Percentiles rank a stretch among this genome's conserved stretches.
Conservation (phyloP, 2,329 filamentous ascomycete genomes). For the Nemania sp. region DNA sequence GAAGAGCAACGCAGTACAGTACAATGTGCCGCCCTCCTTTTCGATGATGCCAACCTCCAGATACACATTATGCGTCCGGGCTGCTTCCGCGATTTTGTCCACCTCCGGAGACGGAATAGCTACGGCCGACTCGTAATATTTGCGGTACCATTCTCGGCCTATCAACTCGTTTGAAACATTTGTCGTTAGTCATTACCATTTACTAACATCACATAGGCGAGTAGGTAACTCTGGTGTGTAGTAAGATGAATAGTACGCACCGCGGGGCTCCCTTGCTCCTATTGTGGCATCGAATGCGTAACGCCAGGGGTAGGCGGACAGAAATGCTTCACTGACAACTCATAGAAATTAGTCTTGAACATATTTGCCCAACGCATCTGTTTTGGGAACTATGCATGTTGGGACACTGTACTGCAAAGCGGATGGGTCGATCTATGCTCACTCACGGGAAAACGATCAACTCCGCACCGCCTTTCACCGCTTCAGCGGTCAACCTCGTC, state of each 20-base stretch:
- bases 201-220: background rate
- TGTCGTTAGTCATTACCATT: constrained; percentile 10
- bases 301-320: constrained; percentile 58
- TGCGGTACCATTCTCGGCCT: constrained; percentile 58
- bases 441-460: constrained; percentile 57
- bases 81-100: constrained; percentile 51
- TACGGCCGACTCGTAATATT: constrained; percentile 55
- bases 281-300: constrained; percentile 59
- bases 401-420: background rate
- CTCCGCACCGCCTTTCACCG: constrained; percentile 53
- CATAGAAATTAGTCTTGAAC: constrained; percentile 3
- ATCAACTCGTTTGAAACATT: background rate
- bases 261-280: constrained; percentile 55
- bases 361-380: background rate
- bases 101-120: constrained; percentile 55
- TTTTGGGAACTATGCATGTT: background rate
- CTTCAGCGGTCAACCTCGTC: constrained; percentile 51
- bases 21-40: constrained; percentile 56
- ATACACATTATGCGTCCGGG: constrained; percentile 52
- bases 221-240: no score
- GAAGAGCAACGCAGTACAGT: constrained; percentile 56
- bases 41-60: constrained; percentile 57
- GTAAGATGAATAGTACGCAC: constrained; percentile 40
- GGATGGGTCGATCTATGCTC: background rate
- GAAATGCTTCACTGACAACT: constrained; percentile 52